Conservation (phyloP, 1,284 basidiomycete genomes). For the Pyrrhoderma noxium region DNA sequence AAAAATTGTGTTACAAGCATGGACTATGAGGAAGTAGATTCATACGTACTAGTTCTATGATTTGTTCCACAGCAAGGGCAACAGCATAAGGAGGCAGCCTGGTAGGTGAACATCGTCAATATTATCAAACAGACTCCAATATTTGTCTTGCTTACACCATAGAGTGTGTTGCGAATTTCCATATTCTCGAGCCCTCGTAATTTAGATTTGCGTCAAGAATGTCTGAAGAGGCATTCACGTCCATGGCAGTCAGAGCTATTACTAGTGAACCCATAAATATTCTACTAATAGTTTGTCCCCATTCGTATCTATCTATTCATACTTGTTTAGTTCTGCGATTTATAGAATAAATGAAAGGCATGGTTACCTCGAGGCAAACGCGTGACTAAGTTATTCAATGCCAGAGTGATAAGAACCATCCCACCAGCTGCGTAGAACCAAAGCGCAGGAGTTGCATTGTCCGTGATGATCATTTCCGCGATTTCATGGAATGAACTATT, state of each 20-base stretch:
- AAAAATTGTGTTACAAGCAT: neutral
- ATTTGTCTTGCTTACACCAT: slow-evolving; percentile 8
- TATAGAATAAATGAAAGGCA: neutral
- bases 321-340: neutral
- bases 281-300: slow-evolving; percentile 16
- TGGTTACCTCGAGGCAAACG: slow-evolving; percentile 2
- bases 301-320: slow-evolving; percentile 18
- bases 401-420: slow-evolving; percentile 5
- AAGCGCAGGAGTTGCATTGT: slow-evolving; percentile 14
- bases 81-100: slow-evolving; percentile 14
- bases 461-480: slow-evolving; percentile 7
- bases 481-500: slow-evolving; percentile 6
- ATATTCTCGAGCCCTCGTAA: slow-evolving; percentile 13
- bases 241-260: slow-evolving; percentile 12
- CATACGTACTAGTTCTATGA: slow-evolving; percentile 11
- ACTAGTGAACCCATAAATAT: slow-evolving; percentile 7
- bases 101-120: neutral
- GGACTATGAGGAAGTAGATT: neutral
- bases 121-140: neutral
- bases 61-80: slow-evolving; percentile 8
- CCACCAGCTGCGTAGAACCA: slow-evolving; percentile 18
- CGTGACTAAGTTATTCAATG: slow-evolving; percentile 12
- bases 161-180: slow-evolving; percentile 14
- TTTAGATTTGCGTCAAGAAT: slow-evolving; percentile 9
- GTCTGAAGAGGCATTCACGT: slow-evolving; percentile 6